These are phyloP conservation scores for Takashimella tepidaria DNA, from an alignment of 1,284 basidiomycete genomes.

Conservation along the genomic window DNA sequence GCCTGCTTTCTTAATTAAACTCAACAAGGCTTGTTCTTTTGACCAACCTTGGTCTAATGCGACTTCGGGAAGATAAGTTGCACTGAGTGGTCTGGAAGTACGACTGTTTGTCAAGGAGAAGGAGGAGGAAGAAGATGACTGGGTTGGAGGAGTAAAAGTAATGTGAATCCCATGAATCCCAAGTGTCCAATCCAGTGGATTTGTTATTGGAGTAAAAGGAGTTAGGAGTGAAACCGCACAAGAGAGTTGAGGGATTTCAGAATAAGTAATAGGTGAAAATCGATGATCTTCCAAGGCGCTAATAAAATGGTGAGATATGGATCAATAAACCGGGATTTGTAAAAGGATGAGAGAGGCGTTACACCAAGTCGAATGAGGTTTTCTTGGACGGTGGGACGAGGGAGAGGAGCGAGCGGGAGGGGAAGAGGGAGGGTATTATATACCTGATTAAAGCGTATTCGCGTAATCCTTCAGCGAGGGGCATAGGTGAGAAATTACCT, in stretches of 20 bases:
- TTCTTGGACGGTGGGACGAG: not conserved
- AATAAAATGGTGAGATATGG: not conserved
- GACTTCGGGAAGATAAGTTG: slow-evolving; percentile 93
- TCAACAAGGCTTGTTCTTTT: slow-evolving; percentile 79
- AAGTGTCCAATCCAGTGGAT: slow-evolving; percentile 87
- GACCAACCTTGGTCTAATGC: slow-evolving; percentile 90
- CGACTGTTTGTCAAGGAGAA: not conserved
- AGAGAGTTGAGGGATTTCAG: slow-evolving; percentile 72
- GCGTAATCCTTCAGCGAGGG: slow-evolving; percentile 68
- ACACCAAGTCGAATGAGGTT: too few species aligned
- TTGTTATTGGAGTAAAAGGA: slow-evolving; percentile 76
- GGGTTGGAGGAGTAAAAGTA: slow-evolving; percentile 70
- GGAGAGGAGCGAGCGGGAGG: not conserved
- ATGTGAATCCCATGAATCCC: slow-evolving; percentile 91
- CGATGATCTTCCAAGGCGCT: slow-evolving; percentile 53
- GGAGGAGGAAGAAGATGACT: slow-evolving; percentile 54
- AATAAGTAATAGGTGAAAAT: slow-evolving; percentile 61
- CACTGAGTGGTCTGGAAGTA: slow-evolving; percentile 57
- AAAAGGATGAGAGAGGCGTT: not conserved
- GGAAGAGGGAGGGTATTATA: not conserved
- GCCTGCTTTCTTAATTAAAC: slow-evolving; percentile 87
- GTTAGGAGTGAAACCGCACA: slow-evolving; percentile 83
- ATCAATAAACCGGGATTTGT: not conserved
- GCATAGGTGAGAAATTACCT: slow-evolving; percentile 79
- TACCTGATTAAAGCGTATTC: slow-evolving; percentile 85